Evolutionary conservation across 2,329 filamentous ascomycete genomes (phyloP).

Genomic region (Epichloe festucae): DNA sequence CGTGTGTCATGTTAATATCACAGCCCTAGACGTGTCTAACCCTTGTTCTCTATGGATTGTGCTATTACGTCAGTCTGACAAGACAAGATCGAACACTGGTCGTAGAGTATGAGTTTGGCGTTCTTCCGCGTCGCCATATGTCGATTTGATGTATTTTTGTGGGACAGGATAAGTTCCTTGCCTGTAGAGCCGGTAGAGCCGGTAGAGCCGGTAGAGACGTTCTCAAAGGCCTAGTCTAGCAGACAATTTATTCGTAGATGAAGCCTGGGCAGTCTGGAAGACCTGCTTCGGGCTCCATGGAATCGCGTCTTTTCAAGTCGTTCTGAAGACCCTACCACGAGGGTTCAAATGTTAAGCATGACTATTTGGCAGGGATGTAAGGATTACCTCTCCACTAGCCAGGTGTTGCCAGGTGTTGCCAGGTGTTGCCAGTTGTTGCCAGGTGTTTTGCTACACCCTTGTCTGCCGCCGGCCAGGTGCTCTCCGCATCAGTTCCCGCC

Average conservation of each 20-base stretch:
- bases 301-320: no score
- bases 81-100: background rate
- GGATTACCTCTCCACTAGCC: no score
- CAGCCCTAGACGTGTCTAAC: background rate
- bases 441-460: conserved; percentile 2
- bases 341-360: background rate
- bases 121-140: background rate
- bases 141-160: no score
- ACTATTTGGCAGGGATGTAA: background rate
- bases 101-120: background rate
- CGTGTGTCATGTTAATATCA: background rate
- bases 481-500: conserved; percentile 1
- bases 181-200: no score
- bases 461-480: background rate
- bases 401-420: no score
- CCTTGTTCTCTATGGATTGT: background rate
- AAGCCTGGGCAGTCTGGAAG: no score
- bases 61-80: background rate
- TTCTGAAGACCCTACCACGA: no score
- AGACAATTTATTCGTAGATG: no score
- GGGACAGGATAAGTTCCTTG: no score
- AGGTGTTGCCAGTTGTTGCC: background rate
- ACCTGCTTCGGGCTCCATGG: no score
- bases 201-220: no score
- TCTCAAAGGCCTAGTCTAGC: no score